Base-by-base conservation (phyloP, 495 filamentous ascomycete species). In the Annulohypoxylon maeteangense region DNA sequence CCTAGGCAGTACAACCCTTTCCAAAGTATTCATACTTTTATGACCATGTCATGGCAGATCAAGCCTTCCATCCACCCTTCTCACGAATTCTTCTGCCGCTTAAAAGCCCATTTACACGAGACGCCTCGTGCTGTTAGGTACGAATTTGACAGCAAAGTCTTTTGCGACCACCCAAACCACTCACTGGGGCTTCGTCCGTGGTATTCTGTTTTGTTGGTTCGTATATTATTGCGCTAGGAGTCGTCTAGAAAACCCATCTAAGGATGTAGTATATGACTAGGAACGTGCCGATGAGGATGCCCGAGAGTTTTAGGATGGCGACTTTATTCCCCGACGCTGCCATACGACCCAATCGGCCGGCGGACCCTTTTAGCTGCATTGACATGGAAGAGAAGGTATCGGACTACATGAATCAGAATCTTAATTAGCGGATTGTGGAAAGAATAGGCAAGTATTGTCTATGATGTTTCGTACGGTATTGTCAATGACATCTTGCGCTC, bases 271-370 rank as follows among this genome's bases (percentile, higher is more conserved):
- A 99, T 50, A 97, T 67, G 58, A 92, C 78, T 34, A 98, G 67
- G 14, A 95, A 89, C 8, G 81, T 81, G n/a, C 82, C 93, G 45
- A 94, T 84, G 10, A 94, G 86, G 51, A 98, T 97, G 32, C 88
- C 95, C 3, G 93, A 90, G 56, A 99, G 84, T 78, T 97, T 97
- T 50, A 99, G 78, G 27, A 98, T 89, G 23, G 94, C 94, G 31
- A 95, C 90, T 71, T 93, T 96, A 78, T 97, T 95, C 60, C 95
- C 95, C 62, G 88, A 87, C 64, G 90, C 89, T 29, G 95, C 95
- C 93, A 97, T 97, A 56, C 93, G 88, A n/a, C 90, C 91, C 31
- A 99, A 80, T n/a, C 95, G 88, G 38, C 86, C 84, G 29, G 94
- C 95, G 71, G 92, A 95, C 50, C 93, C 93, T 78, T 94, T 95